Conservation (phyloP, 768 basidiomycete genomes). For the Saitozyma sp. region DNA sequence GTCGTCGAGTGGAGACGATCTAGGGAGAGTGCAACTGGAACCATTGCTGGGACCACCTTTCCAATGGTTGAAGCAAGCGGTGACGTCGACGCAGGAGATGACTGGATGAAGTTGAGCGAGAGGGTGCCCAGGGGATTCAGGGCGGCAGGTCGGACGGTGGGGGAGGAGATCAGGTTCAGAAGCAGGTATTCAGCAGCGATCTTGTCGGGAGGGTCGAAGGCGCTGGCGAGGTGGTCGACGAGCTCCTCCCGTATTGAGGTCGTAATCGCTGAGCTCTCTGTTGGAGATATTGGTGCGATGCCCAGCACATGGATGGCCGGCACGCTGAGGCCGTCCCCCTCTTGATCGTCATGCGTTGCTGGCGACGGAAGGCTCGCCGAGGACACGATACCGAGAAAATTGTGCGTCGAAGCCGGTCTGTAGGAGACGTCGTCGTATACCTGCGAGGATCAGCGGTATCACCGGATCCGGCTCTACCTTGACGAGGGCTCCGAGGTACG, state of each 20-base stretch:
- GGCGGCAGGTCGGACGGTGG: constrained; percentile 29
- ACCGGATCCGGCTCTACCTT: constrained; percentile 26
- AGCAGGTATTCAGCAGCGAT: constrained; percentile 40
- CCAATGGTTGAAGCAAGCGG: constrained; percentile 2
- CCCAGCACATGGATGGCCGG: constrained; percentile 45
- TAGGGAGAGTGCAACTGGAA: constrained; percentile 34
- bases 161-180: constrained; percentile 36
- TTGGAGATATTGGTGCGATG: background rate
- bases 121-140: constrained; percentile 43
- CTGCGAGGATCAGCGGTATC: constrained; percentile 12
- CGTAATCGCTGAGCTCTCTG: background rate
- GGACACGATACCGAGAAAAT: constrained; percentile 46
- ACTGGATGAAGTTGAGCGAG: constrained; percentile 37
- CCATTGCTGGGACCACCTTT: constrained; percentile 25
- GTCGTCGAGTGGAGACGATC: constrained; percentile 30
- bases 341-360: constrained; percentile 18
- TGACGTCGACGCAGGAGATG: constrained; percentile 5
- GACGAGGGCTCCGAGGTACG: constrained; percentile 48
- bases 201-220: constrained; percentile 36
- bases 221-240: constrained; percentile 32
- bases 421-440: constrained; percentile 46
- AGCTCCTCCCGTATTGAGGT: constrained; percentile 18
- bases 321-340: constrained; percentile 21
- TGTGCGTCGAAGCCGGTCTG: constrained; percentile 40
- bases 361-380: constrained; percentile 34